phyloP scores from a whole-genome alignment of 345 rosid genomes.

The Cardamine resedifolia region DNA sequence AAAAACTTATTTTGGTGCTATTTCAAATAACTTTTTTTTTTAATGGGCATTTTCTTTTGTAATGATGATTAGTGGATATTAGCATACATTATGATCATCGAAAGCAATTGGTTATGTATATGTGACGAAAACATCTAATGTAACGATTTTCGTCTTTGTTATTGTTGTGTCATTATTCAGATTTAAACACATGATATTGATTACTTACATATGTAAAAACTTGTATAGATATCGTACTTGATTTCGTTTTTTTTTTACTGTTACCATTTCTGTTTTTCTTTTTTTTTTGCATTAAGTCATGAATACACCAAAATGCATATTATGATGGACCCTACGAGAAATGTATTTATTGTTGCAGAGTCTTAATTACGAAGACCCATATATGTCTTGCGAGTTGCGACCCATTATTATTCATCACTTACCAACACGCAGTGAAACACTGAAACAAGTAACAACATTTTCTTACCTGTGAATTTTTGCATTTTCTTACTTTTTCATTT shows the following conservation, averaged over 20 bases:
- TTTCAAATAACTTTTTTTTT: too few species aligned
- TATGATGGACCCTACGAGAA: constrained; percentile 13
- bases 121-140: too few species aligned
- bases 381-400: constrained; percentile 27
- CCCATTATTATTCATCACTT: constrained; percentile 9
- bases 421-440: background rate
- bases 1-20: too few species aligned
- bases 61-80: background rate
- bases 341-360: constrained; percentile 33
- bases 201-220: too few species aligned
- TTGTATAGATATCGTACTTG: too few species aligned
- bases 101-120: too few species aligned
- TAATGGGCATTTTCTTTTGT: background rate
- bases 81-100: background rate
- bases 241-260: too few species aligned
- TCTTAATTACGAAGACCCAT: constrained; percentile 24
- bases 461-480: background rate
- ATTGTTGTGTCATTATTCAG: too few species aligned
- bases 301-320: background rate
- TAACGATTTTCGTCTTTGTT: too few species aligned
- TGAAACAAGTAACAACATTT: background rate
- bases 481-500: background rate
- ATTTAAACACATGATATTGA: too few species aligned
- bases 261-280: background rate
- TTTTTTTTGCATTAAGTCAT: background rate